Conservation (phyloP, 768 basidiomycete genomes). For the Tricholoma sp. region DNA sequence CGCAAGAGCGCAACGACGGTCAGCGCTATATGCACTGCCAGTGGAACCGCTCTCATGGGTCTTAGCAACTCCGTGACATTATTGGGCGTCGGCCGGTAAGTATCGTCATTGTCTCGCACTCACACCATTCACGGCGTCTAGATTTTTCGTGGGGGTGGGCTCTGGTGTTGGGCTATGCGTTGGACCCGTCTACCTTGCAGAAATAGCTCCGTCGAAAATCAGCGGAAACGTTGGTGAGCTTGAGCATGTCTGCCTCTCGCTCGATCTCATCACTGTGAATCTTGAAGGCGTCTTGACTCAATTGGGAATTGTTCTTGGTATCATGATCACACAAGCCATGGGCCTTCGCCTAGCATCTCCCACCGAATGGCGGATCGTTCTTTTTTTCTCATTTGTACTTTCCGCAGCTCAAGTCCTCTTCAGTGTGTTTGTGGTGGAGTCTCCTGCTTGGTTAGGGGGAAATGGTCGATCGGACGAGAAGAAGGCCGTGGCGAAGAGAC, state of each 20-base stretch:
- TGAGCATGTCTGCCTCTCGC: neutral
- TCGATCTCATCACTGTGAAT: neutral
- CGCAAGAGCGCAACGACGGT: conserved; percentile 60
- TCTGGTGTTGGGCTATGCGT: conserved; percentile 73
- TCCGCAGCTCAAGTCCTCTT: conserved; percentile 52
- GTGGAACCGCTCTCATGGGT: conserved; percentile 64
- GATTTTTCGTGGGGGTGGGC: conserved; percentile 63
- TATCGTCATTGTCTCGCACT: neutral
- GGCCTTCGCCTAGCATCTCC: conserved; percentile 71
- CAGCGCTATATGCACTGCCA: conserved; percentile 48
- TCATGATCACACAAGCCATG: conserved; percentile 79
- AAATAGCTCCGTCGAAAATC: conserved; percentile 75
- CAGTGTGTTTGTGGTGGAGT: conserved; percentile 56
- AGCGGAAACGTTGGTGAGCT: conserved; percentile 66
- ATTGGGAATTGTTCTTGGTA: conserved; percentile 77
- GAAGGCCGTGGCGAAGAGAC: conserved; percentile 36
- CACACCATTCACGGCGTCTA: conserved; percentile 18
- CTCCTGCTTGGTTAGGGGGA: conserved; percentile 60
- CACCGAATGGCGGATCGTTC: conserved; percentile 64
- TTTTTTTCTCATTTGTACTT: conserved; percentile 55
- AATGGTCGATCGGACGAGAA: conserved; percentile 47
- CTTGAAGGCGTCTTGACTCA: conserved; percentile 71
- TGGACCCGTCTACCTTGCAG: conserved; percentile 81
- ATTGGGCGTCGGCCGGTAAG: conserved; percentile 64
- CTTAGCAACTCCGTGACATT: conserved; percentile 50